Evolutionary conservation across 1,284 basidiomycete species (phyloP).

Genomic region (Athelia psychrophila): DNA sequence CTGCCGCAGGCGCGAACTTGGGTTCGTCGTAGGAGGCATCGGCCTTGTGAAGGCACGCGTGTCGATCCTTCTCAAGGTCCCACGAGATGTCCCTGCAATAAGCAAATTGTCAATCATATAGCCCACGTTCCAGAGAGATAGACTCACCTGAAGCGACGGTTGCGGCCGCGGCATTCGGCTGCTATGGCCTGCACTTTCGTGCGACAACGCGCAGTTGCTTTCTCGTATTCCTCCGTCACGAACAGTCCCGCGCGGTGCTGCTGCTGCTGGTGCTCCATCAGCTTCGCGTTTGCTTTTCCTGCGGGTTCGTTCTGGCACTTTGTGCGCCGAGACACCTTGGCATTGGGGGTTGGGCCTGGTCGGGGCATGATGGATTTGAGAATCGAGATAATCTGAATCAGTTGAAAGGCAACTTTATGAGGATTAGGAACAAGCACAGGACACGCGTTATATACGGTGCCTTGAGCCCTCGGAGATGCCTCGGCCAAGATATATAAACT

Average conservation of each 20-base stretch:
- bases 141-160: neutral
- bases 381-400: too few relatives aligned
- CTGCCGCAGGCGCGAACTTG: constrained; percentile 22
- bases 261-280: neutral
- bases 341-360: too few relatives aligned
- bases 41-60: constrained; percentile 24
- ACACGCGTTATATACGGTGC: too few relatives aligned
- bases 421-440: too few relatives aligned
- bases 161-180: neutral
- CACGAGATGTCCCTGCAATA: constrained; percentile 26
- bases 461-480: too few relatives aligned
- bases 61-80: constrained; percentile 23
- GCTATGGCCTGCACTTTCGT: neutral
- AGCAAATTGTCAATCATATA: neutral
- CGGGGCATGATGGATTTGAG: too few relatives aligned
- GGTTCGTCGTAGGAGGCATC: neutral
- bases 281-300: neutral
- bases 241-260: neutral
- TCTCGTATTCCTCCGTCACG: neutral
- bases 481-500: too few relatives aligned
- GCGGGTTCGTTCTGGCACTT: too few relatives aligned
- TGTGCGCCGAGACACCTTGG: too few relatives aligned
- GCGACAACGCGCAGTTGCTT: neutral
- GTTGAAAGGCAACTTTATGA: too few relatives aligned
- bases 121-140: neutral